Percentiles rank a stretch among this genome's conserved stretches.
These are phyloP conservation scores for Brettanomyces bruxellensis DNA, from an alignment of 805 yeast species.

Conservation along the genomic window DNA sequence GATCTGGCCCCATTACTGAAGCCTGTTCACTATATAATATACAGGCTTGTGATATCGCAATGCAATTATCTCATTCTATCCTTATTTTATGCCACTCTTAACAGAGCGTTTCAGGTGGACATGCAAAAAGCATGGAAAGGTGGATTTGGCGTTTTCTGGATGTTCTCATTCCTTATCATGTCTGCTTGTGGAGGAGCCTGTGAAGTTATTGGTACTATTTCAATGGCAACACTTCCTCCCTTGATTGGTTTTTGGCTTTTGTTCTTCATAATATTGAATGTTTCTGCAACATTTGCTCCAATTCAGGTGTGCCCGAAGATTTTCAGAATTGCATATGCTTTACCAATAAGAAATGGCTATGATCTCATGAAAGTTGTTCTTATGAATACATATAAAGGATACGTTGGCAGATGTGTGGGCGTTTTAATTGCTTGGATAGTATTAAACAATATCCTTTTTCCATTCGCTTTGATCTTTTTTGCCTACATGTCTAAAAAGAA, in stretches of 20 bases:
- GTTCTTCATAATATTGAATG: slow-evolving; percentile 60
- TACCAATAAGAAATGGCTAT: slow-evolving; percentile 61
- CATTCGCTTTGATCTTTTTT: slow-evolving; percentile 30
- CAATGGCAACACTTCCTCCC: slow-evolving; percentile 51
- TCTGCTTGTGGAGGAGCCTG: slow-evolving; percentile 69
- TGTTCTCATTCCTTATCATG: slow-evolving; percentile 59
- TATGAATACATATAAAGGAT: slow-evolving; percentile 45
- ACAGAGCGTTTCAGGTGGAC: slow-evolving; percentile 61
- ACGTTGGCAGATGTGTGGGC: slow-evolving; percentile 21
- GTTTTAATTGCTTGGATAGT: slow-evolving; percentile 15
- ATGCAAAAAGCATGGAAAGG: slow-evolving; percentile 46
- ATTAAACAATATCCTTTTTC: slow-evolving; percentile 21
- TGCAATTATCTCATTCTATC: slow-evolving; percentile 49
- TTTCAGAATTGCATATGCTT: slow-evolving; percentile 55
- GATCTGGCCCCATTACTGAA: slow-evolving; percentile 36
- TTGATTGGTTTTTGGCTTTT: slow-evolving; percentile 63
- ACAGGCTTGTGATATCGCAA: slow-evolving; percentile 42
- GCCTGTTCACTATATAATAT: slow-evolving; percentile 37
- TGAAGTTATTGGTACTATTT: slow-evolving; percentile 50
- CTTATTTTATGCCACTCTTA: slow-evolving; percentile 47
- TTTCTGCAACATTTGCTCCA: slow-evolving; percentile 62
- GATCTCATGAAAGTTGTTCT: slow-evolving; percentile 54
- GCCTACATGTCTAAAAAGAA: slow-evolving; percentile 7
- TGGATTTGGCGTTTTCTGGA: slow-evolving; percentile 73
- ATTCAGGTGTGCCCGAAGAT: slow-evolving; percentile 48